Evolutionary conservation across 2,329 filamentous ascomycete genomes (phyloP).

Genomic region (Zymoseptoria crescenta): DNA sequence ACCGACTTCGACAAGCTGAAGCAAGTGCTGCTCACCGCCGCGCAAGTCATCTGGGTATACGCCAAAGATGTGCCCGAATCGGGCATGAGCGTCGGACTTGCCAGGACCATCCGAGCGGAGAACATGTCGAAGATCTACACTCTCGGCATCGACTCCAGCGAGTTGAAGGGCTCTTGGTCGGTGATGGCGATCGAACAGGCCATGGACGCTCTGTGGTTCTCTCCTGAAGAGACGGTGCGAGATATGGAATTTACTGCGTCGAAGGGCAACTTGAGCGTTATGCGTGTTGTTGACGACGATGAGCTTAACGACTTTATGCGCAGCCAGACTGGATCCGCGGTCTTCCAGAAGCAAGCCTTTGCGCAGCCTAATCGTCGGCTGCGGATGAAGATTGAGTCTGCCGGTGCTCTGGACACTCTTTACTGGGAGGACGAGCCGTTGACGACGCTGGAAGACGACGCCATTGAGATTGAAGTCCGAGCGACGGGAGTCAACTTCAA

Average conservation of each 20-base stretch:
- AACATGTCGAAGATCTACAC: slow-evolving; percentile 4
- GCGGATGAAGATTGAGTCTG: slow-evolving; percentile 7
- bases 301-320: not conserved
- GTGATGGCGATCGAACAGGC: not conserved
- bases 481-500: slow-evolving; percentile 21
- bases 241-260: not conserved
- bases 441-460: slow-evolving; percentile 9
- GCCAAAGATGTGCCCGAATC: not conserved
- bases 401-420: slow-evolving; percentile 21
- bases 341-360: not conserved
- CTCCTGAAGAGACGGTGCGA: not conserved
- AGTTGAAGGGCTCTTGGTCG: not conserved
- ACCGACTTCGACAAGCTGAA: not conserved
- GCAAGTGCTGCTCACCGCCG: not conserved
- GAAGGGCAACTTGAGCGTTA: not conserved
- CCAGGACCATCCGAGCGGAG: slow-evolving; percentile 13
- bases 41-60: not conserved
- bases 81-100: slow-evolving; percentile 5
- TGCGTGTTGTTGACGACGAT: not conserved
- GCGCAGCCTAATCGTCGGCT: slow-evolving; percentile 1
- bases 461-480: slow-evolving; percentile 21
- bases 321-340: not conserved
- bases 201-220: not conserved
- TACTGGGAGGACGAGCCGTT: slow-evolving; percentile 15
- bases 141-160: not conserved